phyloP scores from a whole-genome alignment of 176 grass and related monocot genomes.

The Phoenix dactylifera region DNA sequence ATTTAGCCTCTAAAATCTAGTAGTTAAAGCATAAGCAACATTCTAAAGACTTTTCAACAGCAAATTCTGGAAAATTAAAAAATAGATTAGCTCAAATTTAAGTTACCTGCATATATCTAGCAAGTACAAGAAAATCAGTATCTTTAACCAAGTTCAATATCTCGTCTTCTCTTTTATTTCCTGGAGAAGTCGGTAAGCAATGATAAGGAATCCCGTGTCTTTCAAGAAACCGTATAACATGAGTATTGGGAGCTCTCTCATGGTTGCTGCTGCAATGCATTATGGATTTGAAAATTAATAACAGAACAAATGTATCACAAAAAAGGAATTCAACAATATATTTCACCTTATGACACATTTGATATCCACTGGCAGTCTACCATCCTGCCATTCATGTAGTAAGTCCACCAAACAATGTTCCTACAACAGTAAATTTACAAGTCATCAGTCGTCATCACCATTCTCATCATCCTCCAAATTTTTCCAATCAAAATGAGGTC shows the following conservation, averaged over 20 bases:
- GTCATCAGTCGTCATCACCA: too few species aligned
- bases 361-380: conserved; percentile 68
- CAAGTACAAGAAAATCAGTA: conserved; percentile 85
- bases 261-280: conserved; percentile 55
- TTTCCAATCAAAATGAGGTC: too few species aligned
- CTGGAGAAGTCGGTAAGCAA: conserved; percentile 53
- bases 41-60: too few species aligned
- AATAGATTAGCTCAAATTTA: not conserved
- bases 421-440: conserved; percentile 24
- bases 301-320: not conserved
- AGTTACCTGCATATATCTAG: conserved; percentile 97
- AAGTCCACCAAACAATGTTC: conserved; percentile 81
- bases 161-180: conserved; percentile 71
- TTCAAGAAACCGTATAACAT: conserved; percentile 66
- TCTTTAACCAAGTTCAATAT: conserved; percentile 64
- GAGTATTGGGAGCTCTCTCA: conserved; percentile 53
- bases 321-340: not conserved
- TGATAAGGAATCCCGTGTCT: conserved; percentile 80
- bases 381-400: conserved; percentile 71
- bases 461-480: too few species aligned
- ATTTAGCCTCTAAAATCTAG: too few species aligned
- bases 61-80: too few species aligned
- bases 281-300: not conserved
- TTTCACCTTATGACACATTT: conserved; percentile 66
- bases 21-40: too few species aligned